Evolutionary conservation across 2,329 filamentous ascomycete species (phyloP).

Genomic region (Pestalotiopsis sp.): DNA sequence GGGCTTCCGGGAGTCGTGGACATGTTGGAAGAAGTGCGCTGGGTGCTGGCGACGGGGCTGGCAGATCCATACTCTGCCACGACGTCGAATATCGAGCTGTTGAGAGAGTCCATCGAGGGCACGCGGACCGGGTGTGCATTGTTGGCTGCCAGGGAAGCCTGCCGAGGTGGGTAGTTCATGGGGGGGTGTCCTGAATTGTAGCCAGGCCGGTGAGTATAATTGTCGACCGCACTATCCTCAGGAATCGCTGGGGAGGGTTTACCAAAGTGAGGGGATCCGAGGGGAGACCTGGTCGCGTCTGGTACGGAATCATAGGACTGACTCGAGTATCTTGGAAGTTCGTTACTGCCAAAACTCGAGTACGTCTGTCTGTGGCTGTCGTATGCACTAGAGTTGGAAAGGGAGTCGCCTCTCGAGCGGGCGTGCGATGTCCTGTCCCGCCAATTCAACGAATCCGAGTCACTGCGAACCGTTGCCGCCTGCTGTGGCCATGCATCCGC

Average conservation of each 20-base stretch:
- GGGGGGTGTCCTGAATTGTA: conserved; percentile 13
- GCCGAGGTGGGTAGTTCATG: conserved; percentile 23
- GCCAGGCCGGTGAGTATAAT: conserved; percentile 16
- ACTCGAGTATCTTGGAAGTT: conserved; percentile 8
- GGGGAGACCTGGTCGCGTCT: conserved; percentile 18
- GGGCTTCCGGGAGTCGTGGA: conserved; percentile 16
- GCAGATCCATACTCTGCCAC: conserved; percentile 26
- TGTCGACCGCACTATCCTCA: conserved; percentile 19
- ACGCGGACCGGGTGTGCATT: conserved; percentile 25
- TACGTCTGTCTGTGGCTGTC: conserved; percentile 1
- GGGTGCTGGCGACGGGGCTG: conserved; percentile 18
- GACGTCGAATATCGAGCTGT: conserved; percentile 35
- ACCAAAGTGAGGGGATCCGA: conserved; percentile 19
- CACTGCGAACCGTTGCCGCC: background rate
- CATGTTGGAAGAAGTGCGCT: conserved; percentile 20
- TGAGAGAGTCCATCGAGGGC: conserved; percentile 35
- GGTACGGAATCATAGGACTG: conserved; percentile 6
- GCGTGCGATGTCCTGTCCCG: background rate
- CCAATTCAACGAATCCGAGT: conserved; percentile 1
- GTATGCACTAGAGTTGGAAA: background rate
- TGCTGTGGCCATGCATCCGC: background rate
- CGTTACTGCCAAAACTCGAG: background rate
- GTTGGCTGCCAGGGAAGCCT: conserved; percentile 22
- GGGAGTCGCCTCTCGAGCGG: conserved; percentile 2
- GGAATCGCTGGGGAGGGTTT: conserved; percentile 20